A percentile compares a stretch with the other conserved stretches of the same genome.
Conservation (phyloP, 768 basidiomycete species). For the Amanita fuliginea region DNA sequence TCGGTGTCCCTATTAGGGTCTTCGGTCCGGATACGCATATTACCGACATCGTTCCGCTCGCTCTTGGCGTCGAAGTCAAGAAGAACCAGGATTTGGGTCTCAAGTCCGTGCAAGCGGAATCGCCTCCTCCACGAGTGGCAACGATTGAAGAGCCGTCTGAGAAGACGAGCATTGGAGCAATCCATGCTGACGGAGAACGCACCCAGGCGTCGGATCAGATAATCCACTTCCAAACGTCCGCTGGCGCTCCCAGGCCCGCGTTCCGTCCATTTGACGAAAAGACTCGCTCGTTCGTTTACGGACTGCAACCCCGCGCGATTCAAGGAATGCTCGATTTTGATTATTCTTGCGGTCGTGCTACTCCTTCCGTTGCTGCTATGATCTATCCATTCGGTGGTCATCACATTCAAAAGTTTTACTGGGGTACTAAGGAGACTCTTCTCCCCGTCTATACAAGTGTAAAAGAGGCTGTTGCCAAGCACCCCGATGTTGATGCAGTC, state of each 20-base stretch:
- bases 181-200: conserved; percentile 70
- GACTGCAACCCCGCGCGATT: conserved; percentile 97
- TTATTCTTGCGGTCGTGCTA: conserved; percentile 88
- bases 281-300: conserved; percentile 97
- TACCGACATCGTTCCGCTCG: conserved; percentile 96
- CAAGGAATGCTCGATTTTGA: conserved; percentile 97
- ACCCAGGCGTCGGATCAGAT: conserved; percentile 84
- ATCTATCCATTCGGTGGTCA: conserved; percentile 99
- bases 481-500: conserved; percentile 92
- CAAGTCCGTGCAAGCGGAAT: conserved; percentile 25
- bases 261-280: conserved; percentile 88
- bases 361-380: conserved; percentile 96
- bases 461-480: conserved; percentile 86
- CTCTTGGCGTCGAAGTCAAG: conserved; percentile 74
- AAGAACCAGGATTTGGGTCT: conserved; percentile 18
- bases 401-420: conserved; percentile 99
- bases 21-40: conserved; percentile 98
- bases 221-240: conserved; percentile 67
- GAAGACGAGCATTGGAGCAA: conserved; percentile 46
- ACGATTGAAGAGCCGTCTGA: conserved; percentile 12
- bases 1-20: conserved; percentile 94
- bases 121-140: conserved; percentile 27
- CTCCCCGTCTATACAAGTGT: conserved; percentile 94
- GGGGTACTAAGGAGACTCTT: conserved; percentile 98
- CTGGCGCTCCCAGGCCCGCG: conserved; percentile 46